phyloP scores from a whole-genome alignment of 768 basidiomycete species.

The Termitomyces sp. region DNA sequence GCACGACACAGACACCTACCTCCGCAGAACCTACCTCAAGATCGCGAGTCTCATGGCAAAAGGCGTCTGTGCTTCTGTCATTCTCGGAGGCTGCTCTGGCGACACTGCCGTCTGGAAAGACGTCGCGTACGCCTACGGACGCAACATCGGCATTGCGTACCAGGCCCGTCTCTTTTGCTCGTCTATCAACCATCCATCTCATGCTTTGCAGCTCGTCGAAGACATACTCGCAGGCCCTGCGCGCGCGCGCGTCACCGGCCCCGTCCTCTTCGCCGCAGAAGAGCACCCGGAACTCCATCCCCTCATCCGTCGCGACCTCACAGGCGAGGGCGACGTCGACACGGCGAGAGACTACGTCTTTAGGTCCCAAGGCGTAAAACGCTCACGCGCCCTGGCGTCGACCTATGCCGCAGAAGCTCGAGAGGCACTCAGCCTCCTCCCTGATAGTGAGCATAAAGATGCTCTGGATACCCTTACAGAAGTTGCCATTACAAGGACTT shows the following conservation, averaged over 20 bases:
- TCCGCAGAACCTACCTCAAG: slow-evolving; percentile 74
- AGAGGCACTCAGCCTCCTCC: slow-evolving; percentile 61
- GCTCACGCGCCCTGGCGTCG: slow-evolving; percentile 72
- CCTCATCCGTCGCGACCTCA: slow-evolving; percentile 77
- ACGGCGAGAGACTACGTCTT: slow-evolving; percentile 53
- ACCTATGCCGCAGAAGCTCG: slow-evolving; percentile 74
- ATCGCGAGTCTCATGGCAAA: slow-evolving; percentile 91
- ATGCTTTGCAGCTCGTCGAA: slow-evolving; percentile 62
- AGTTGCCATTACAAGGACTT: slow-evolving; percentile 26
- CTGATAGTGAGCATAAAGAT: slow-evolving; percentile 73
- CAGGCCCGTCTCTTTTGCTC: slow-evolving; percentile 17
- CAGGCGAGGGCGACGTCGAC: slow-evolving; percentile 74
- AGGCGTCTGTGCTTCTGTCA: slow-evolving; percentile 74
- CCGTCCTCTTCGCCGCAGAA: slow-evolving; percentile 82
- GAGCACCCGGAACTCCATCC: slow-evolving; percentile 72
- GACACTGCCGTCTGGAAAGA: slow-evolving; percentile 86
- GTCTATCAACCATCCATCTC: background rate
- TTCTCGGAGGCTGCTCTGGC: slow-evolving; percentile 69
- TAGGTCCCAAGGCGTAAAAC: slow-evolving; percentile 67
- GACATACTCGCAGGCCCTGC: slow-evolving; percentile 48
- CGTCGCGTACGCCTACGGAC: slow-evolving; percentile 84
- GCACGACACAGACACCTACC: slow-evolving; percentile 62
- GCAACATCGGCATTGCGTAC: slow-evolving; percentile 83
- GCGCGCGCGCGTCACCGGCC: slow-evolving; percentile 61
- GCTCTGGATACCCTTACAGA: slow-evolving; percentile 71